phyloP scores from a whole-genome alignment of 2,329 filamentous ascomycete species.

The Trichoderma sp. region DNA sequence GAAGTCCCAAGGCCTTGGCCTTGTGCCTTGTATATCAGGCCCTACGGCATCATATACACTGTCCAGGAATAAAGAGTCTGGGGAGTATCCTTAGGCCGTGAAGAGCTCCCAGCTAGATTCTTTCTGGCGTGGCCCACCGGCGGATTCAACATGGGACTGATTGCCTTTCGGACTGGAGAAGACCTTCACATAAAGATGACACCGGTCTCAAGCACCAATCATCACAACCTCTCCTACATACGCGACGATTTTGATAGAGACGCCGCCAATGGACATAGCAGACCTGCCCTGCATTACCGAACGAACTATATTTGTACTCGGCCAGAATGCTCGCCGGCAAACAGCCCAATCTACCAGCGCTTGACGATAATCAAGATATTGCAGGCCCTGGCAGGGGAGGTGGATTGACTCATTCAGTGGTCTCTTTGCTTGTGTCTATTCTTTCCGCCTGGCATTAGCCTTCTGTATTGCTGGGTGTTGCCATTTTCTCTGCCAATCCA shows the following conservation, averaged over 20 bases:
- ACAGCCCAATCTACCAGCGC: constrained; percentile 42
- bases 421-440: no score
- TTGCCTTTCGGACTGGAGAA: constrained; percentile 40
- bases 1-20: not conserved
- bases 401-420: no score
- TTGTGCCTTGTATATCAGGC: constrained; percentile 13
- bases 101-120: no score
- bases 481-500: constrained; percentile 1
- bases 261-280: constrained; percentile 27
- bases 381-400: no score
- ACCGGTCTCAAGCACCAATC: constrained; percentile 31
- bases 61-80: not conserved
- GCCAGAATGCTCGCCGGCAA: constrained; percentile 32
- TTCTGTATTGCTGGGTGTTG: not conserved
- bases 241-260: constrained; percentile 40
- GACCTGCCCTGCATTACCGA: constrained; percentile 17
- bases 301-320: constrained; percentile 28
- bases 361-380: constrained; percentile 33
- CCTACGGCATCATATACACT: not conserved
- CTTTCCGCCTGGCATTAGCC: no score
- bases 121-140: no score
- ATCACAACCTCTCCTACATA: constrained; percentile 31
- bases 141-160: no score
- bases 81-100: not conserved
- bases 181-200: constrained; percentile 43